phyloP scores from a whole-genome alignment of 208 protist species.

The Trypanosomatidae sp. region DNA sequence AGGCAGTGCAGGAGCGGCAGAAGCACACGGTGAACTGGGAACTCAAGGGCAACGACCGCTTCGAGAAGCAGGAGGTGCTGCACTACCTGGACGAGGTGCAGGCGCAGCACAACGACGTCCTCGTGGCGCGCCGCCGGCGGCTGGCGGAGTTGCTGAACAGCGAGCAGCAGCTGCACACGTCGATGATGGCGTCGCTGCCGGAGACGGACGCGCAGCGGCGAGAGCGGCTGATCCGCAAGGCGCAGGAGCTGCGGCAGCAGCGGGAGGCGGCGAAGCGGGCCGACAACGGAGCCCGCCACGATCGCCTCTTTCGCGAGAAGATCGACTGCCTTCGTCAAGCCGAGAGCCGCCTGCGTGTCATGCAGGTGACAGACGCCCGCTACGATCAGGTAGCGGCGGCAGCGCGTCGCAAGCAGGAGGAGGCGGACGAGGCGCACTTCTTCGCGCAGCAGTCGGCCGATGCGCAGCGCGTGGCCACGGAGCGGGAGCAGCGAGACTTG shows the following conservation, averaged over 20 bases:
- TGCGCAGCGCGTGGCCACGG: slow-evolving; percentile 54
- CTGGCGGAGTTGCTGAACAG: slow-evolving; percentile 63
- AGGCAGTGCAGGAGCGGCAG: slow-evolving; percentile 44
- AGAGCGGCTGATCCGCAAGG: slow-evolving; percentile 77
- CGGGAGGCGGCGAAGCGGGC: slow-evolving; percentile 54
- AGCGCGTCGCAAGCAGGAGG: slow-evolving; percentile 37
- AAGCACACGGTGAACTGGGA: slow-evolving; percentile 59
- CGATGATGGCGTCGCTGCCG: slow-evolving; percentile 63
- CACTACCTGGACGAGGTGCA: slow-evolving; percentile 70
- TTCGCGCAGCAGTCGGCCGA: slow-evolving; percentile 75
- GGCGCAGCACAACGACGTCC: slow-evolving; percentile 76
- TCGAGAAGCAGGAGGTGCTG: slow-evolving; percentile 49
- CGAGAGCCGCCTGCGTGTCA: slow-evolving; percentile 82
- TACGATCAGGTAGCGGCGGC: slow-evolving; percentile 66
- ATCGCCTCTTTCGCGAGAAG: slow-evolving; percentile 76
- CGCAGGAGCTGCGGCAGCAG: slow-evolving; percentile 59
- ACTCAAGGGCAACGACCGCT: slow-evolving; percentile 40
- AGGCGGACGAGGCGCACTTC: slow-evolving; percentile 52
- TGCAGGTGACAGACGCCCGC: slow-evolving; percentile 80
- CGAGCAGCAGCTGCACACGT: slow-evolving; percentile 60
- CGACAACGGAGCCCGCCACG: slow-evolving; percentile 54
- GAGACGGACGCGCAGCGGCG: slow-evolving; percentile 85
- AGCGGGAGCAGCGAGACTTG: slow-evolving; percentile 65
- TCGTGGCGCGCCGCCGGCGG: slow-evolving; percentile 69
- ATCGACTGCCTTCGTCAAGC: slow-evolving; percentile 80